Evolutionary conservation across 495 filamentous ascomycete genomes (phyloP), one percentile per base, ranked within the genome.

Genomic region (Emericellopsis terricola): DNA sequence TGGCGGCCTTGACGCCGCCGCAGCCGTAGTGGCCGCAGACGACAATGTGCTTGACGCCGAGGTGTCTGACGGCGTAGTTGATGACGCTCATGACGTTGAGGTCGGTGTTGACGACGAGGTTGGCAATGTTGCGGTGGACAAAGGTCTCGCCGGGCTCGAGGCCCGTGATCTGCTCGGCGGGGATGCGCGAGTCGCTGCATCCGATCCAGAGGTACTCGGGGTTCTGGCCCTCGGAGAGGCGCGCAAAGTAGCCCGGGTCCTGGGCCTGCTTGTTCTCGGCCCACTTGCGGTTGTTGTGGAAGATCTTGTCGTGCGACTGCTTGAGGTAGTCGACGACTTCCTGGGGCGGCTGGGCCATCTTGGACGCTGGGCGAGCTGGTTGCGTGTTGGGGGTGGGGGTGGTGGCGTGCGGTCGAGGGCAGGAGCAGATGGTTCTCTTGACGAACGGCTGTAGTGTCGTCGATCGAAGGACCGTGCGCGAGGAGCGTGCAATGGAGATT

Each of bases 101-200:
- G 35, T 72, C 68, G 28, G 57, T 68, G 47, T 62, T 64, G 48
- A 61, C 59, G 28, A 74, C 62, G 30, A 76, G 47, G 56, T 74
- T 74, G 38, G 69, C 71, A 41, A 76, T 73, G 59, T 93, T 93
- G 51, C 85, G 81, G 65, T 92, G 85, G 35, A 83, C 77, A 53
- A 94, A 94, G 42, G 92, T 75, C 44, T 94, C 83, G 31, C 71
- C 71, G 28, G 71, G 64, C 20, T 57, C 48, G n/a, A 74, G 52
- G 24, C 71, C 69, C 17, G 67, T 62, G 45, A 76, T 61, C 40
- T 60, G 59, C 49, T 71, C 69, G 27, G 68, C 71, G 17, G 71
- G 71, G 41, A 74, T 69, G 38, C 71, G 68, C 28, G 65, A 69
- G 49, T 76, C 71, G 49, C 60, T 65, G 56, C 71, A 76, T 26